phyloP scores from a whole-genome alignment of 148 eudicot genomes.

The Spergularia bocconei region DNA sequence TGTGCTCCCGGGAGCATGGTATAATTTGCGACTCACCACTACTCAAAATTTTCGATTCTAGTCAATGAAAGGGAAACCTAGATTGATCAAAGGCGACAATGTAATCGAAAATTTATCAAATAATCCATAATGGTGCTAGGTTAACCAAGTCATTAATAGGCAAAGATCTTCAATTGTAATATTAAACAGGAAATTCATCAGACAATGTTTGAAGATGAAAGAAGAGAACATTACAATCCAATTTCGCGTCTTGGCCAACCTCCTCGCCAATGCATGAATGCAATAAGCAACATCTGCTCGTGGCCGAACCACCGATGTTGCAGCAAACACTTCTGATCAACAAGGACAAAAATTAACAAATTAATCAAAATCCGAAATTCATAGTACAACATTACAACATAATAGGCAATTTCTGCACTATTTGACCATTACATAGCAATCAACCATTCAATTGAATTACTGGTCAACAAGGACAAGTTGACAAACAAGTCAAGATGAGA shows the following conservation, averaged over 20 bases:
- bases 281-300: slow-evolving; percentile 95
- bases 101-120: not conserved
- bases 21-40: too few species aligned
- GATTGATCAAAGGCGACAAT: not conserved
- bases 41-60: not conserved
- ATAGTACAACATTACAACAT: slow-evolving; percentile 4
- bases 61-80: not conserved
- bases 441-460: not conserved
- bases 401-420: not conserved
- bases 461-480: too few species aligned
- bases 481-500: too few species aligned
- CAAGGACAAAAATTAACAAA: slow-evolving; percentile 18
- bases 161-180: not conserved
- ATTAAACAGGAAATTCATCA: not conserved
- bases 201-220: not conserved
- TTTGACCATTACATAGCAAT: slow-evolving; percentile 20
- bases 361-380: slow-evolving; percentile 2
- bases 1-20: too few species aligned
- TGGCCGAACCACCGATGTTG: slow-evolving; percentile 67
- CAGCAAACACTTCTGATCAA: slow-evolving; percentile 61
- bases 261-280: slow-evolving; percentile 84
- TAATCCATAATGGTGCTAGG: not conserved
- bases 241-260: slow-evolving; percentile 85
- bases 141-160: not conserved
- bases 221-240: slow-evolving; percentile 69